These are phyloP conservation scores for Citrus mangshanensis DNA, from an alignment of 345 rosid genomes.

Conservation along the genomic window DNA sequence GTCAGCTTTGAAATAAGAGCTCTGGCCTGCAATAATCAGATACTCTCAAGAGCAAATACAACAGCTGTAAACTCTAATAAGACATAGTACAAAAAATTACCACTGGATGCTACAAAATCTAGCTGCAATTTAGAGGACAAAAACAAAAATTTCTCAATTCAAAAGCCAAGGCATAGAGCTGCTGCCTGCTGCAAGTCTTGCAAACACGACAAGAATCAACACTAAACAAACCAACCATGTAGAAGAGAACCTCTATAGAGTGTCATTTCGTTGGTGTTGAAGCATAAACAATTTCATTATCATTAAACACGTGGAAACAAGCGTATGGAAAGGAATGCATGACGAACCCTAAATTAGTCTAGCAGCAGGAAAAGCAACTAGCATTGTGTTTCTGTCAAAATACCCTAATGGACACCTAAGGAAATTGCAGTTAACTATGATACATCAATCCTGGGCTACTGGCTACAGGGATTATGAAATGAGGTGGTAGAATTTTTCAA, in stretches of 20 bases:
- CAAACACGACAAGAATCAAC: background rate
- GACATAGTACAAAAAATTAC: background rate
- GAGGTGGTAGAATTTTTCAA: background rate
- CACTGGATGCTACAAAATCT: background rate
- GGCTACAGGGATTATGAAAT: background rate
- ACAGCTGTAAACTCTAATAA: background rate
- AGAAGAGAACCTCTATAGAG: background rate
- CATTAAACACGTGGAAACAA: background rate
- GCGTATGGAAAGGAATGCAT: background rate
- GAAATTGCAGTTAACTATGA: background rate
- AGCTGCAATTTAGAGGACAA: background rate
- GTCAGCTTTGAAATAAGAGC: conserved; percentile 55
- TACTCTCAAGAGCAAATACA: conserved; percentile 3
- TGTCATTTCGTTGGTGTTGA: background rate
- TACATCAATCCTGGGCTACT: background rate
- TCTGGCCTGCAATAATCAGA: conserved; percentile 44
- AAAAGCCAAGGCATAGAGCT: background rate
- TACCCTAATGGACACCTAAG: background rate
- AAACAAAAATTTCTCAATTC: background rate
- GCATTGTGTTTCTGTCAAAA: background rate
- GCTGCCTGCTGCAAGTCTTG: background rate
- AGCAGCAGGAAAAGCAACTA: background rate
- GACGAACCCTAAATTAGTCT: background rate
- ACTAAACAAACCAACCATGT: background rate
- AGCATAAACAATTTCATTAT: background rate